Conservation (phyloP, 371 early-diverging fungal genomes). For the Mortierella sp. region DNA sequence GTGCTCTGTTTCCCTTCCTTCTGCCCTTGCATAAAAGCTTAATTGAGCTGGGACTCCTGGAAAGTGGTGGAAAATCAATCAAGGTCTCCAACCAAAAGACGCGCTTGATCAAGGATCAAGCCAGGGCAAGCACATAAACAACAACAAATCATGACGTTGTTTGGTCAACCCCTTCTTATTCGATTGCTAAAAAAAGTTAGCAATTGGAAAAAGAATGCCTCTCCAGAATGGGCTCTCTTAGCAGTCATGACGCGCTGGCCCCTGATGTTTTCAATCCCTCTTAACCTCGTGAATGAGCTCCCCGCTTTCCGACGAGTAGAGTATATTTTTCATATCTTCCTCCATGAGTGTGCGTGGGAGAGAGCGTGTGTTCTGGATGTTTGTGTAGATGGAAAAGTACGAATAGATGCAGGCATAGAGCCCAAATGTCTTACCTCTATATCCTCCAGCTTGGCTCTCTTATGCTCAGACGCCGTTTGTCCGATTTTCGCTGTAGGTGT, state of each 20-base stretch:
- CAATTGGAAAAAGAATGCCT: too few species aligned
- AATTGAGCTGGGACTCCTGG: background rate
- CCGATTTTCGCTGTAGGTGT: slow-evolving; percentile 18
- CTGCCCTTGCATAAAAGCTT: slow-evolving; percentile 26
- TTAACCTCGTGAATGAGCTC: background rate
- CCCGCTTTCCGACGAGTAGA: background rate
- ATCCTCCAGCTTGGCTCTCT: slow-evolving; percentile 38
- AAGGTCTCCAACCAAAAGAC: slow-evolving; percentile 1
- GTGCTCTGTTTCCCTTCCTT: background rate
- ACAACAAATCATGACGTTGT: background rate
- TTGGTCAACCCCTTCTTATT: background rate
- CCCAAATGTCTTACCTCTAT: slow-evolving; percentile 48
- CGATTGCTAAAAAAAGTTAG: too few species aligned
- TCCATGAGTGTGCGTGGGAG: too few species aligned
- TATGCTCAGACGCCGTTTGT: slow-evolving; percentile 33
- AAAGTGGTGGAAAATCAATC: background rate
- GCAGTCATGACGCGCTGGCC: too few species aligned
- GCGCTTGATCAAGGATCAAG: background rate
- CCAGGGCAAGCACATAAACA: background rate
- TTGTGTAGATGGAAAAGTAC: background rate
- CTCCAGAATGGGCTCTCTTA: too few species aligned
- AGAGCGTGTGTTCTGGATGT: background rate
- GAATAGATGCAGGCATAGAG: background rate
- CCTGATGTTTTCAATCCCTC: background rate
- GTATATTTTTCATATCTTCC: too few species aligned